These are phyloP conservation scores for Globisporangium carolinianum DNA, from an alignment of 352 stramenopile species.

Conservation along the genomic window DNA sequence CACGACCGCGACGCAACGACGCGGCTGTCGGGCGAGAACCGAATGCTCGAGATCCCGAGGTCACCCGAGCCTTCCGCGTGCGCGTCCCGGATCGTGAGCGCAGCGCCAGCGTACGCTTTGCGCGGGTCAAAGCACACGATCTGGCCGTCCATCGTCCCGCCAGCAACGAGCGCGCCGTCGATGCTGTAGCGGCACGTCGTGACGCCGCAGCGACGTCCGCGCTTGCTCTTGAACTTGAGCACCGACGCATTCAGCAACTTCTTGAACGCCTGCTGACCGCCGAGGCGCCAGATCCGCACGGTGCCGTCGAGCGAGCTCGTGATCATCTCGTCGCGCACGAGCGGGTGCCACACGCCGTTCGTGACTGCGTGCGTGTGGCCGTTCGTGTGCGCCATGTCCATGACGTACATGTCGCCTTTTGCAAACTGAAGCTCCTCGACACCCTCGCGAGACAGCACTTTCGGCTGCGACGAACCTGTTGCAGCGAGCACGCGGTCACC, in stretches of 20 bases:
- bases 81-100: slow-evolving; percentile 55
- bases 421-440: slow-evolving; percentile 75
- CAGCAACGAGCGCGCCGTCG: slow-evolving; percentile 53
- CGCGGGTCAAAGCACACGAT: slow-evolving; percentile 73
- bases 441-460: slow-evolving; percentile 70
- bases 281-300: slow-evolving; percentile 66
- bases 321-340: slow-evolving; percentile 63
- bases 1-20: slow-evolving; percentile 64
- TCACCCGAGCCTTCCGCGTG: slow-evolving; percentile 68
- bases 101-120: slow-evolving; percentile 56
- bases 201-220: slow-evolving; percentile 61
- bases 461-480: slow-evolving; percentile 66
- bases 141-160: slow-evolving; percentile 71
- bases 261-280: slow-evolving; percentile 60
- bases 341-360: slow-evolving; percentile 63
- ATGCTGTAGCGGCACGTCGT: slow-evolving; percentile 66
- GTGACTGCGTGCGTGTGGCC: slow-evolving; percentile 76
- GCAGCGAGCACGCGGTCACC: slow-evolving; percentile 68
- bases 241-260: slow-evolving; percentile 81
- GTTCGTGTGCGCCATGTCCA: slow-evolving; percentile 82
- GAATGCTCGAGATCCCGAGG: slow-evolving; percentile 60
- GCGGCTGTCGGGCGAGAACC: slow-evolving; percentile 64
- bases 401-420: slow-evolving; percentile 83
- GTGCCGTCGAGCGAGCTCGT: slow-evolving; percentile 78
- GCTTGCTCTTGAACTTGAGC: slow-evolving; percentile 78